A percentile compares a stretch with the other conserved stretches of the same genome.
These are phyloP conservation scores for Fusarium sp. DNA, from an alignment of 2,329 filamentous ascomycete genomes.

Conservation along the genomic window DNA sequence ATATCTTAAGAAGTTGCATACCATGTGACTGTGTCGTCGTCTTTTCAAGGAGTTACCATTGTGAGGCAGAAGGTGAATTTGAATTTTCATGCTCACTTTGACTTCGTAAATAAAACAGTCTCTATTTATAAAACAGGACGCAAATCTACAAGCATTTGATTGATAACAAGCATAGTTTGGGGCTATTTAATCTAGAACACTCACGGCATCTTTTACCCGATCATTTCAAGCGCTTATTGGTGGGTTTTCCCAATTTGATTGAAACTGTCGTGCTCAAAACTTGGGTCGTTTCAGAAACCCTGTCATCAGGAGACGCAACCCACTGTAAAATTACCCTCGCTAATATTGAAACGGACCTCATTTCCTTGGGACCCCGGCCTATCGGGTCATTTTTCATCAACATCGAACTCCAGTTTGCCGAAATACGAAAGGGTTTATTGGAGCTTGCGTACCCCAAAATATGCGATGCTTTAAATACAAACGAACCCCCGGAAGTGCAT, in stretches of 20 bases:
- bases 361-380: constrained; percentile 1
- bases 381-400: constrained; percentile 18
- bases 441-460: too few relatives aligned
- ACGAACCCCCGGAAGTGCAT: background rate
- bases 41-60: too few relatives aligned
- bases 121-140: too few relatives aligned
- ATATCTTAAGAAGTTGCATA: too few relatives aligned
- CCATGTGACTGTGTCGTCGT: too few relatives aligned
- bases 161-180: too few relatives aligned
- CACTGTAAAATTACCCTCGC: background rate
- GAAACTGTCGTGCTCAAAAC: constrained; percentile 6
- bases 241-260: constrained; percentile 1
- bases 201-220: background rate
- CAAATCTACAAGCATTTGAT: too few relatives aligned
- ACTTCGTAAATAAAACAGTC: too few relatives aligned
- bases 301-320: background rate
- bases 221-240: background rate
- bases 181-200: background rate
- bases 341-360: constrained; percentile 5
- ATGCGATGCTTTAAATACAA: background rate
- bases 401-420: background rate
- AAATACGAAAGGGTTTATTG: too few relatives aligned
- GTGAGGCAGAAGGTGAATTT: too few relatives aligned
- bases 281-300: constrained; percentile 18
- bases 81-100: too few relatives aligned